Conservation (phyloP, 2,329 filamentous ascomycete genomes). For the Pyrenophora teres region DNA sequence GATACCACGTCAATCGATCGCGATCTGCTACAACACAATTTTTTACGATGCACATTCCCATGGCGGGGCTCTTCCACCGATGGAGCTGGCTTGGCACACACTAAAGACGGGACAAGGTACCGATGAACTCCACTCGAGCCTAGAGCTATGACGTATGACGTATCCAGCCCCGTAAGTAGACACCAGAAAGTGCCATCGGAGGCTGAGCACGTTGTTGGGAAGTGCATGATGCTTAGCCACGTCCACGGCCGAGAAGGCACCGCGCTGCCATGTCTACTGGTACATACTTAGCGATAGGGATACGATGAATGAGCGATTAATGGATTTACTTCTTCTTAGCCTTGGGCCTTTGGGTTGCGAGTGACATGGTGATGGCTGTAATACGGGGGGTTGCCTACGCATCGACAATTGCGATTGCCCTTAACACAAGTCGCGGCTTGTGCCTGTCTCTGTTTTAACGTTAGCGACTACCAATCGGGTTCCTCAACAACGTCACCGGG, state of each 20-base stretch:
- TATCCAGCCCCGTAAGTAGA: neutral
- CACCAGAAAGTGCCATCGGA: constrained; percentile 13
- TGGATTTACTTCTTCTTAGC: constrained; percentile 12
- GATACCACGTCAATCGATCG: constrained; percentile 13
- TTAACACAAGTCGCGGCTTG: constrained; percentile 12
- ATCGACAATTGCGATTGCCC: constrained; percentile 18
- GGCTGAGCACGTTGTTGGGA: constrained; percentile 13
- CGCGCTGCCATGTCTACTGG: neutral
- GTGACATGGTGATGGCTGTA: neutral
- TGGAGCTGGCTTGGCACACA: constrained; percentile 28
- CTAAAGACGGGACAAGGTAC: constrained; percentile 29
- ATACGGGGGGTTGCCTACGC: too few species aligned
- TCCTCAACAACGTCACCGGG: constrained; percentile 37
- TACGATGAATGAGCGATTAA: constrained; percentile 32
- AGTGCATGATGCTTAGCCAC: constrained; percentile 6
- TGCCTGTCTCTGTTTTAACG: constrained; percentile 10
- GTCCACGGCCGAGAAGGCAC: constrained; percentile 37
- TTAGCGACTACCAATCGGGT: constrained; percentile 32
- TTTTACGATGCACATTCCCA: constrained; percentile 15
- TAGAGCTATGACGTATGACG: constrained; percentile 31
- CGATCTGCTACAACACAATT: constrained; percentile 8
- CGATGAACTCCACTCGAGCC: constrained; percentile 10
- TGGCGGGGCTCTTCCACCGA: constrained; percentile 19
- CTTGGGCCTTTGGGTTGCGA: constrained; percentile 1
- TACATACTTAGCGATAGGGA: neutral